Conservation (phyloP, 1,139 yeast genomes). For the Taphrina flavorubra region DNA sequence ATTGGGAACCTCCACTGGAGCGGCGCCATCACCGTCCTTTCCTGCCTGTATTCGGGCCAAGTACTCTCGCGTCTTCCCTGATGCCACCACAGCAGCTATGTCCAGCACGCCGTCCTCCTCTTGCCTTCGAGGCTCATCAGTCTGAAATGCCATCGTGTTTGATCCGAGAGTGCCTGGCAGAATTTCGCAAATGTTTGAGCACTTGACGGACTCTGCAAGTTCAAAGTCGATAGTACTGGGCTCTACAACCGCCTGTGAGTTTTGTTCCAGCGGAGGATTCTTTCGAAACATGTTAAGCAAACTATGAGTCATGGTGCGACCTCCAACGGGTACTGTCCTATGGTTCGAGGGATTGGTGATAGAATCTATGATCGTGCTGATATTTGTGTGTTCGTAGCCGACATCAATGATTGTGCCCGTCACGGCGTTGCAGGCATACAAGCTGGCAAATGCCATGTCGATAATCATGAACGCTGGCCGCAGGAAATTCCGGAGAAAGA, state of each 20-base stretch:
- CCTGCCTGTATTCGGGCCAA: slow-evolving; percentile 64
- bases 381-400: slow-evolving; percentile 66
- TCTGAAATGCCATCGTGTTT: slow-evolving; percentile 43
- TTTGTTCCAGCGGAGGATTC: slow-evolving; percentile 39
- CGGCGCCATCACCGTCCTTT: slow-evolving; percentile 52
- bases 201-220: slow-evolving; percentile 66
- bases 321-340: slow-evolving; percentile 57
- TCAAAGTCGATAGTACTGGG: slow-evolving; percentile 56
- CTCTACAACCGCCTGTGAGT: slow-evolving; percentile 56
- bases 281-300: slow-evolving; percentile 59
- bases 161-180: slow-evolving; percentile 52
- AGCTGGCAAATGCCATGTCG: slow-evolving; percentile 71
- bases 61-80: slow-evolving; percentile 70
- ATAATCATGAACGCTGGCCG: slow-evolving; percentile 74
- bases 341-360: slow-evolving; percentile 4
- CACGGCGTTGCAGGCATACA: slow-evolving; percentile 70
- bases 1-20: slow-evolving; percentile 50
- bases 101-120: slow-evolving; percentile 79
- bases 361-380: slow-evolving; percentile 28
- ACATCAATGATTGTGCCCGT: slow-evolving; percentile 78
- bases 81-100: slow-evolving; percentile 86
- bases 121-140: slow-evolving; percentile 49
- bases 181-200: slow-evolving; percentile 77
- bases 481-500: slow-evolving; percentile 72
- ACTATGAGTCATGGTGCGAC: slow-evolving; percentile 63